Conservation (phyloP, 2,329 filamentous ascomycete genomes). For the Botrytis aclada region DNA sequence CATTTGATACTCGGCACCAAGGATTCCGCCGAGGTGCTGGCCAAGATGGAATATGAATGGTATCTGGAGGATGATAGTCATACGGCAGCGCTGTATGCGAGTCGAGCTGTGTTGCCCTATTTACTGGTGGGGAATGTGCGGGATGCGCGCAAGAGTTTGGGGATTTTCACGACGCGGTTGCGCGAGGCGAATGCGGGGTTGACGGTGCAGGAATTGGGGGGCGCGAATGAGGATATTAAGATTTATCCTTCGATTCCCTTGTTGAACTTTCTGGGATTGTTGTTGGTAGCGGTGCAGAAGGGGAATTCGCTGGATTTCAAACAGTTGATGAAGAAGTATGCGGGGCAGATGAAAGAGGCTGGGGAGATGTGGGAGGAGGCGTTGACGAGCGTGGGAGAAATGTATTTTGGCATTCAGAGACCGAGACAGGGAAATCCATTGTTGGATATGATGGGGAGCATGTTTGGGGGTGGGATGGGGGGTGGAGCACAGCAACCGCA, state of each 20-base stretch:
- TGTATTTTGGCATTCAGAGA: slow-evolving; percentile 92
- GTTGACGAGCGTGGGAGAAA: slow-evolving; percentile 84
- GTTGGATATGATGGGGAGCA: slow-evolving; percentile 96
- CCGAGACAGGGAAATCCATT: slow-evolving; percentile 88
- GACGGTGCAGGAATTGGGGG: slow-evolving; percentile 76
- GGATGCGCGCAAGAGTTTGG: slow-evolving; percentile 76
- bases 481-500: slow-evolving; percentile 40
- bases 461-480: slow-evolving; percentile 76
- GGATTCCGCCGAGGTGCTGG: slow-evolving; percentile 78
- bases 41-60: slow-evolving; percentile 87
- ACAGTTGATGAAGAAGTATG: slow-evolving; percentile 79
- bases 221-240: slow-evolving; percentile 71
- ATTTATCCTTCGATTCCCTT: slow-evolving; percentile 91
- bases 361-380: slow-evolving; percentile 75
- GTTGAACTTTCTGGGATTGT: slow-evolving; percentile 85
- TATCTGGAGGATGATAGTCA: slow-evolving; percentile 86
- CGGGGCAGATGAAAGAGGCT: slow-evolving; percentile 70
- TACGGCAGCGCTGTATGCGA: slow-evolving; percentile 80
- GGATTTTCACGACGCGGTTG: slow-evolving; percentile 69
- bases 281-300: slow-evolving; percentile 80
- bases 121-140: slow-evolving; percentile 86
- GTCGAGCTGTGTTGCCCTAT: slow-evolving; percentile 85
- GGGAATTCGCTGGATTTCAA: slow-evolving; percentile 73
- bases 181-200: slow-evolving; percentile 54
- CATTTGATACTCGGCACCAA: slow-evolving; percentile 86